Conservation (phyloP, 345 rosid species). For the Gynandropsis gynandra region DNA sequence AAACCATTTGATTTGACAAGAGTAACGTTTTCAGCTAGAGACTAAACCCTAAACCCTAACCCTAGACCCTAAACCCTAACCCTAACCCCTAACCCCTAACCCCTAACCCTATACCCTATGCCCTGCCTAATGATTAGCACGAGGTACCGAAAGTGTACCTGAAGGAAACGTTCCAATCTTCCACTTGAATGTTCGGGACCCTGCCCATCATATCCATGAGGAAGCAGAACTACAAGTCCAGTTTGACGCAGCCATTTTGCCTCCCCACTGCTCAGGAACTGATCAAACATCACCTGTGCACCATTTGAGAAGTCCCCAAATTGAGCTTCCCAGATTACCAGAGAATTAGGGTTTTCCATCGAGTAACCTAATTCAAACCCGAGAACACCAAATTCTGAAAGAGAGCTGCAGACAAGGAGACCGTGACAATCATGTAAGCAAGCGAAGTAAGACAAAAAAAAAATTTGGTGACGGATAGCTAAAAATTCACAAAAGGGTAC, state of each 20-base stretch:
- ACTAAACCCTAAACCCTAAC: too few species aligned
- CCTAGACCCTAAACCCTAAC: too few species aligned
- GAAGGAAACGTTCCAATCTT: conserved; percentile 66
- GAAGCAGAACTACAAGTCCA: conserved; percentile 69
- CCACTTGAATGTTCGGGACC: conserved; percentile 90
- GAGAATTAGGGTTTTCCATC: conserved; percentile 66
- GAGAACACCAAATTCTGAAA: conserved; percentile 78
- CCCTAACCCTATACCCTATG: too few species aligned
- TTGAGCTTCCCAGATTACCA: conserved; percentile 77
- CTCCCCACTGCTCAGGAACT: conserved; percentile 78
- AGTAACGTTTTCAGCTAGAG: too few species aligned
- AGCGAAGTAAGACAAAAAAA: neutral
- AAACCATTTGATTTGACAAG: too few species aligned
- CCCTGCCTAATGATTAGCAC: too few species aligned
- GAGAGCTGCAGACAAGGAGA: conserved; percentile 43
- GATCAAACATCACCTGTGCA: conserved; percentile 74
- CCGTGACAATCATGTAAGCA: neutral
- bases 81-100: too few species aligned
- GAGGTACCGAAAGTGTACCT: conserved; percentile 32
- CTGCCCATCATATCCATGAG: conserved; percentile 82
- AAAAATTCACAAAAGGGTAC: conserved; percentile 22
- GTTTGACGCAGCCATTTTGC: conserved; percentile 73
- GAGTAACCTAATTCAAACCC: conserved; percentile 83
- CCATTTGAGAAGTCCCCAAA: conserved; percentile 86
- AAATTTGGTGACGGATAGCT: neutral